These are phyloP conservation scores for Mycosarcoma mackinlayi DNA, from an alignment of 1,284 basidiomycete genomes.

Conservation along the genomic window DNA sequence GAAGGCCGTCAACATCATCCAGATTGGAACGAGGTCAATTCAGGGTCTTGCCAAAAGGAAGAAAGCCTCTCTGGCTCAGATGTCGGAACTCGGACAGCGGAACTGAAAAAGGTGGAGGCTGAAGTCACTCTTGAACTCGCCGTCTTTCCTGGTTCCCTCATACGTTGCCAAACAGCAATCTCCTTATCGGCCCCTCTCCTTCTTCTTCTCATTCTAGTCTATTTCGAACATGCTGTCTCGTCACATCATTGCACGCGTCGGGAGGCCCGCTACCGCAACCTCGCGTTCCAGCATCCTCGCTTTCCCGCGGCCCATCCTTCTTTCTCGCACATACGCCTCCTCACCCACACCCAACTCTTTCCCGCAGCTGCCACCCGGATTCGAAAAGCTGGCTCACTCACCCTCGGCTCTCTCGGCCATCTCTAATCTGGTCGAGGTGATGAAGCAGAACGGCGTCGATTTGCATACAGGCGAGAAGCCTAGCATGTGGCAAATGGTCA, in stretches of 20 bases:
- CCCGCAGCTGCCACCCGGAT: conserved; percentile 54
- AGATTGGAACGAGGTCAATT: background rate
- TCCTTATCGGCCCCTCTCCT: conserved; percentile 1
- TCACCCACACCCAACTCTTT: conserved; percentile 33
- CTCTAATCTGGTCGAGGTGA: conserved; percentile 46
- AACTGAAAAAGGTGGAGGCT: conserved; percentile 7
- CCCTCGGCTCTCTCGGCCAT: conserved; percentile 55
- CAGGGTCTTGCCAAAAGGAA: conserved; percentile 2
- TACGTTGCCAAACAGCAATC: background rate
- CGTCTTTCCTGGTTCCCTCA: background rate
- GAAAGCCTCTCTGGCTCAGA: too few relatives aligned
- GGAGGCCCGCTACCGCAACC: background rate
- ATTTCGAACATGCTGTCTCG: conserved; percentile 12
- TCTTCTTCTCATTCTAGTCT: too few relatives aligned
- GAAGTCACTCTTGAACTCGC: too few relatives aligned
- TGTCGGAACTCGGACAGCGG: conserved; percentile 6
- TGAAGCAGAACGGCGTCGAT: conserved; percentile 59
- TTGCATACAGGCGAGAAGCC: conserved; percentile 53
- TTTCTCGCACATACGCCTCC: conserved; percentile 20
- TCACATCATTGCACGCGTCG: conserved; percentile 2
- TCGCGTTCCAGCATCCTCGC: background rate
- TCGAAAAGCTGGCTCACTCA: conserved; percentile 56
- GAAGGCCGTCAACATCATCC: too few relatives aligned
- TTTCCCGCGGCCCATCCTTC: background rate
- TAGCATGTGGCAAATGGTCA: conserved; percentile 54